Conservation (phyloP, 1,139 yeast species). For the Lodderomyces beijingensis region DNA sequence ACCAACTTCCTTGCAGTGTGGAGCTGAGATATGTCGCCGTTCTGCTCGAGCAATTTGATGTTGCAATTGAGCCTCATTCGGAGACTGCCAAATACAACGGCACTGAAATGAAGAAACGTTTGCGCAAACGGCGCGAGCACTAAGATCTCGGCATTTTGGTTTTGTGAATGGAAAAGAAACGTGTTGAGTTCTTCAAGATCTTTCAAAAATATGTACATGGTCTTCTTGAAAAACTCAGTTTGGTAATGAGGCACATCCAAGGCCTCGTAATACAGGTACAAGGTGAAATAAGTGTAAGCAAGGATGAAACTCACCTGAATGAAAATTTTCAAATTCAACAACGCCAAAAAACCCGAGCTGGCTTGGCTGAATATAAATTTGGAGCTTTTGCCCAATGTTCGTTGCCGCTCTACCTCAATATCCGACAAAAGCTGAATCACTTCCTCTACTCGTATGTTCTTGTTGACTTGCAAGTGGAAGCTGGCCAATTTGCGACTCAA, state of each 20-base stretch:
- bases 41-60: neutral
- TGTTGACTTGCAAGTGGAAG: constrained; percentile 6
- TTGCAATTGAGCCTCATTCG: constrained; percentile 8
- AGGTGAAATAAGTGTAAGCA: constrained; percentile 20
- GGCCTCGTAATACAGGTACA: constrained; percentile 24
- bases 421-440: constrained; percentile 10
- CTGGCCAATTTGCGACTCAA: constrained; percentile 8
- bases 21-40: neutral
- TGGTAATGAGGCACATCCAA: constrained; percentile 14
- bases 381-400: constrained; percentile 7
- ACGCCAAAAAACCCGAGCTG: neutral
- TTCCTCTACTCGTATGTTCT: constrained; percentile 7
- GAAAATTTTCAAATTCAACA: constrained; percentile 6
- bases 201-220: constrained; percentile 15
- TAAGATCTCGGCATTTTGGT: constrained; percentile 11
- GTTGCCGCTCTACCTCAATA: constrained; percentile 10
- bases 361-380: constrained; percentile 6
- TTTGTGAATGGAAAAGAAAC: constrained; percentile 5
- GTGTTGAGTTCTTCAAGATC: constrained; percentile 17
- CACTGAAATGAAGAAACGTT: constrained; percentile 12
- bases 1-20: constrained; percentile 3
- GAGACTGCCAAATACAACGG: constrained; percentile 6
- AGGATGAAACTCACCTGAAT: constrained; percentile 15
- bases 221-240: constrained; percentile 23
- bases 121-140: constrained; percentile 12